phyloP scores from a whole-genome alignment of 768 basidiomycete genomes.

The Clathrus columnatus region DNA sequence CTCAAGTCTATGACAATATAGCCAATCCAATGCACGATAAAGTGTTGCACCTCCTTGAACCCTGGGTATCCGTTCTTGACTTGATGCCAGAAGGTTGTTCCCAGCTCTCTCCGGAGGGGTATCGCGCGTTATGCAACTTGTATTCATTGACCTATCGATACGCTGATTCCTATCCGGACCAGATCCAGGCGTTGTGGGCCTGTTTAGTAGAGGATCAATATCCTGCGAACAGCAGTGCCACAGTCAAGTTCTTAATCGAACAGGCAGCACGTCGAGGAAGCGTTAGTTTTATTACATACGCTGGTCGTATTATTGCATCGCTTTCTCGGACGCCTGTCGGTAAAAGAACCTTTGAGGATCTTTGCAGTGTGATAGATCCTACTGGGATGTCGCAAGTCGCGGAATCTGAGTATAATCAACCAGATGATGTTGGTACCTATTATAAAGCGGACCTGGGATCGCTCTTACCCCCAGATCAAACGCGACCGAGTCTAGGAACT shows the following conservation, averaged over 20 bases:
- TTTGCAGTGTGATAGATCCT: constrained; percentile 81
- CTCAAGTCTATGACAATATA: constrained; percentile 9
- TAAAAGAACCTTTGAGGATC: constrained; percentile 64
- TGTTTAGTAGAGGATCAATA: constrained; percentile 66
- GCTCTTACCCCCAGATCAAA: constrained; percentile 59
- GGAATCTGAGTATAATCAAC: constrained; percentile 44
- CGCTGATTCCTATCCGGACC: constrained; percentile 65
- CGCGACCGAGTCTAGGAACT: constrained; percentile 61
- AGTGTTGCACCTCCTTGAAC: constrained; percentile 71
- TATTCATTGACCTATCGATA: constrained; percentile 77
- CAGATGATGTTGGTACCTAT: constrained; percentile 60
- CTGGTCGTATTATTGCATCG: constrained; percentile 74
- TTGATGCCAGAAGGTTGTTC: constrained; percentile 54
- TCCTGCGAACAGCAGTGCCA: constrained; percentile 66
- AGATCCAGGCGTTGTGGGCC: constrained; percentile 71
- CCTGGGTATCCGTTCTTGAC: constrained; percentile 74
- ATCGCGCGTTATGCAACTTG: constrained; percentile 66
- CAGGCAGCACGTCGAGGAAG: constrained; percentile 82
- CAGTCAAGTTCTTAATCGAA: constrained; percentile 76
- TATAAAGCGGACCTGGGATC: constrained; percentile 65
- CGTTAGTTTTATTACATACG: constrained; percentile 66
- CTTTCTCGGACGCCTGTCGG: constrained; percentile 72
- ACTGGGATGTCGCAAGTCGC: constrained; percentile 72
- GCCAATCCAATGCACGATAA: constrained; percentile 32
- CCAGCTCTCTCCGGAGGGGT: constrained; percentile 48